Base-by-base conservation (phyloP, 1,139 yeast genomes). In the Yamadazyma blattariae region DNA sequence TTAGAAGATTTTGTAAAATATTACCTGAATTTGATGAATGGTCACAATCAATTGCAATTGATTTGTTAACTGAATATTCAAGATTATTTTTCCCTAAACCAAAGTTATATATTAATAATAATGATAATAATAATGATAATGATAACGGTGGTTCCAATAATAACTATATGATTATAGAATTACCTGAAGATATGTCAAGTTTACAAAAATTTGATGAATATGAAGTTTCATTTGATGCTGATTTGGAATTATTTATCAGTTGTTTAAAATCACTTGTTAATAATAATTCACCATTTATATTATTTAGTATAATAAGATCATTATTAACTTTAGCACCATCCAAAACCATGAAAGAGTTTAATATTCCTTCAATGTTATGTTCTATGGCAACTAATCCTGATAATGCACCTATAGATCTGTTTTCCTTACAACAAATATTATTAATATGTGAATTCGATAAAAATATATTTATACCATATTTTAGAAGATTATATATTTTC, bases 1-100 rank as follows among this genome's bases (percentile, higher is more conserved):
- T 73, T 51, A 71, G 87, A 25, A 67, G 83, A 32, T 70, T 77
- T 27, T 79, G 95, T 45, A 52, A 70, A 1, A 57, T 74, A 12
- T 44, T 90, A 11, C 45, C 54, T 0, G 68, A 74, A 2, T 64
- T 90, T 38, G 95, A 88, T 43, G 84, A 83, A 40, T 87, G 92
- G 85, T 66, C 88, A n/a, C 92, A 85, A 51, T 59, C 73, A 0
- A 56, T 66, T 15, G 57, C 79, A 9, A 64, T 89, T 18, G 88
- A 84, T 33, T 50, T 85, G 8, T 63, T 90, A 35, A 74, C 81
- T 0, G 77, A 78, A 35, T 94, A 94, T 53, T 66, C 79, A 16
- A 69, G 92, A 36, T 49, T 60, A 15, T 89, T 73, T 52, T 52
- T 87, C 26, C 72, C 79, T 3, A 63, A 67, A 37, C 85, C 94